Base-by-base conservation (phyloP, 2,329 filamentous ascomycete genomes). In the Colletotrichum sp. region DNA sequence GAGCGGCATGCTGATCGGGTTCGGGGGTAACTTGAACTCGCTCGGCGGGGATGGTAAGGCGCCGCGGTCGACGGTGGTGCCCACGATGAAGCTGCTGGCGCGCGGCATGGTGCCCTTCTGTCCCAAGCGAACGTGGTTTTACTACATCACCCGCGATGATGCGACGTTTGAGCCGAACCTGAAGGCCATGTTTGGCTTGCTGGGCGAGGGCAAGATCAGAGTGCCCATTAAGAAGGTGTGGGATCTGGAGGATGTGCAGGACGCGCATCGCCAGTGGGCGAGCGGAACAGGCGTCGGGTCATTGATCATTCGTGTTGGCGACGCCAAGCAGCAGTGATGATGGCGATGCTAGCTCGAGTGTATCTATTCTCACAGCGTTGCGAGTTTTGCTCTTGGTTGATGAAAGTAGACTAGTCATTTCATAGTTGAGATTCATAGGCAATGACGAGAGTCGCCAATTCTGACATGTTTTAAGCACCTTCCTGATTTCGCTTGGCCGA, bases 1-100 rank as follows among this genome's bases (percentile, higher is more conserved):
- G 7, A 81, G 79, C n/a, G 87, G 87, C n/a, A 81, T 84, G 44
- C 79, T 87, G 5, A 83, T 87, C 2, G 85, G 81, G 2, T 87
- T 82, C 65, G 85, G 85, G 3, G 83, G 81, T 30, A 87, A 87
- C 77, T 80, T 84, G 76, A 77, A 78, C 63, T 71, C 80, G 39
- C 77, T 87, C 4, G 76, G 80, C 66, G 79, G 79, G 12, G 69
- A 72, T 15, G 79, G 80, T 39, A 84, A 84, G 59, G 44, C n/a
- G 44, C 81, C 81, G 1, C 83, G 86, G 69, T 83, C 82, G 0
- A 82, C 82, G 15, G 78, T 83, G 16, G 71, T 80, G 5, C 79
- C 82, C 0, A 81, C 84, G 22, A 72, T 82, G n/a, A 86, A 85
- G 74, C 75, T 87, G n/a, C 76, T 86, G 19, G 78, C 81, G 9